Base-by-base conservation (phyloP, 257 asterid species). In the Fraxinus cuspidata region DNA sequence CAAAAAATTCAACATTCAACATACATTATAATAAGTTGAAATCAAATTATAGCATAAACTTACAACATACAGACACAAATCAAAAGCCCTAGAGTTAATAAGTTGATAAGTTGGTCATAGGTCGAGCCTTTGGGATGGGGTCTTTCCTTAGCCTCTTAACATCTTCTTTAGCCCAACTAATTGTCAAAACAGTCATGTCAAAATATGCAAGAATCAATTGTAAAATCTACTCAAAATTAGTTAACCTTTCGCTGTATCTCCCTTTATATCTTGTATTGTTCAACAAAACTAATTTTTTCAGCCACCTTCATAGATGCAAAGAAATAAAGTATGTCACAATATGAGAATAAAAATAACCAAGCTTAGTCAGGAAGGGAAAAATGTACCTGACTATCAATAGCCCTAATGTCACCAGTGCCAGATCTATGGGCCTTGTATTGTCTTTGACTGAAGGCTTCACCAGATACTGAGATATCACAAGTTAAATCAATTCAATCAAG, bases 121-220 rank as follows among this genome's bases (percentile, higher is more conserved):
- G 99, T 76, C 92, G 98, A 81, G 99, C 99, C 84, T 89, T 96
- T 3, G 99, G 98, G 40, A 96, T 83, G 56, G 92, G 97, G 71
- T 87, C 99, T 88, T 89, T 96, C 83, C 97, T 86, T 79, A 92
- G 88, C 84, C 96, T 94, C 83, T 83, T 82, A 44, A 90, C 81
- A 83, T 92, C 95, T 84, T 96, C 99, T 87, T 93, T 98, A 35
- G 79, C 97, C 97, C 84, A 90, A 73, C 99, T 92, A 35, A 35
- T 7, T 32, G 83, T 76, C 83, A 68, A 66, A 81, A 51, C 67
- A 72, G 29, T 71, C 16, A 6, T n/a, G 12, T 37, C 65, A 27
- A 11, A 69, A 56, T 74, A 78, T 38, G 12, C 44, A 38, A 38
- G 44, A 38, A 38, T 38, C 13, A 9, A 9, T 8, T 38, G 15